These are phyloP conservation scores for Gossypium herbaceum DNA, from an alignment of 345 rosid species.

Conservation along the genomic window DNA sequence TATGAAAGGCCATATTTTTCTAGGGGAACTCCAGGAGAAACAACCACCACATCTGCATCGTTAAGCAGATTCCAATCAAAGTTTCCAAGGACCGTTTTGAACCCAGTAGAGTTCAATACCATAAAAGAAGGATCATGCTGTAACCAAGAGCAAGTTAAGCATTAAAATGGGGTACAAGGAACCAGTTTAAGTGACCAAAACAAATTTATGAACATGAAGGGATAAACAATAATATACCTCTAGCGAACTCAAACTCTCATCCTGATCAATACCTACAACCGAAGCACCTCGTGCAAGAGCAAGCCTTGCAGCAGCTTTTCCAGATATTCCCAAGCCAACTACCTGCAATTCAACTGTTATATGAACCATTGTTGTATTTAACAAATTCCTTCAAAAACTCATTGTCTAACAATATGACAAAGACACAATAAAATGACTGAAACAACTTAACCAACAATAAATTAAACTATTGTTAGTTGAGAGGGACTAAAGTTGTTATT, in stretches of 20 bases:
- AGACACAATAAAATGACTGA: not conserved
- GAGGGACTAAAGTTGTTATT: no score
- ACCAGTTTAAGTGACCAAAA: not conserved
- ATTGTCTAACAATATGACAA: not conserved
- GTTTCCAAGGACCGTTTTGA: conserved; percentile 26
- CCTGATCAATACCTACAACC: conserved; percentile 30
- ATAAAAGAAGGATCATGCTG: conserved; percentile 25
- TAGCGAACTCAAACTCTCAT: conserved; percentile 23
- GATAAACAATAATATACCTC: conserved; percentile 15
- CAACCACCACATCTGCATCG: conserved; percentile 24
- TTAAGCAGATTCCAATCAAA: conserved; percentile 15
- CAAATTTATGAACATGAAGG: not conserved
- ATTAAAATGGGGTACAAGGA: not conserved
- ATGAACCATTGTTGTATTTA: not conserved
- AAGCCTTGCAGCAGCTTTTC: conserved; percentile 31
- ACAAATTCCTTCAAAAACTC: not conserved
- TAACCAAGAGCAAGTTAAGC: conserved; percentile 4
- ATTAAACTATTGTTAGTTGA: no score
- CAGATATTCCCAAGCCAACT: conserved; percentile 34
- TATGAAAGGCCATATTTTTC: conserved; percentile 24
- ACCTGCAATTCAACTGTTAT: conserved; percentile 19
- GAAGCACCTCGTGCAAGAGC: conserved; percentile 39
- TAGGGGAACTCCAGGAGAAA: conserved; percentile 31
- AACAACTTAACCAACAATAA: not conserved
- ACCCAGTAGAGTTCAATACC: conserved; percentile 11